These are phyloP conservation scores for Microdochium trichocladiopsis DNA, from an alignment of 2,329 filamentous ascomycete species.

Conservation along the genomic window DNA sequence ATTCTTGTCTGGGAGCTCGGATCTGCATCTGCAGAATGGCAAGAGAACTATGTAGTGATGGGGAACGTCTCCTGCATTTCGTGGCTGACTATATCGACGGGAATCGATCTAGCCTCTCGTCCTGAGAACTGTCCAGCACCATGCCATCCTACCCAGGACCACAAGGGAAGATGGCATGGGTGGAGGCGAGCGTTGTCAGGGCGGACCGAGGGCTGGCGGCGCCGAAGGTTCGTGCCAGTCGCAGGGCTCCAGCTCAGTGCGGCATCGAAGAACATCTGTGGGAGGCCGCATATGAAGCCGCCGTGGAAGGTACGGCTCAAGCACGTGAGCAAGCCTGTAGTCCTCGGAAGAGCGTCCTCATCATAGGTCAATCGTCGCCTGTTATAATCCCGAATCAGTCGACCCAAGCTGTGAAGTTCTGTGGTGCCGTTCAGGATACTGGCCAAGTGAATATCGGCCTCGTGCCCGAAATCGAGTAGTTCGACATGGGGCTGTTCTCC, in stretches of 20 bases:
- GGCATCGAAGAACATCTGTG: conserved; percentile 9
- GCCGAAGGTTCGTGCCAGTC: too few species aligned
- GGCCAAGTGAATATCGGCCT: not conserved
- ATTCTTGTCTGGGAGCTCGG: too few species aligned
- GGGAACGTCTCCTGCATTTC: not conserved
- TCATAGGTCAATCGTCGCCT: conserved; percentile 4
- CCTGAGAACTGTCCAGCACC: too few species aligned
- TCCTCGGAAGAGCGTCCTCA: conserved; percentile 6
- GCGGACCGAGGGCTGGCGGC: not conserved
- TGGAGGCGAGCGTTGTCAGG: not conserved
- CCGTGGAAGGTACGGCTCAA: conserved; percentile 6
- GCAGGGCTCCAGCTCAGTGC: conserved; percentile 7
- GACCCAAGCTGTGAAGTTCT: not conserved
- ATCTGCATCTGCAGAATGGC: too few species aligned
- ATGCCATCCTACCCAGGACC: not conserved
- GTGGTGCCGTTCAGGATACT: not conserved
- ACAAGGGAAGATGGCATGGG: not conserved
- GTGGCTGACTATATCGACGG: too few species aligned
- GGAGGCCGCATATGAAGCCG: conserved; percentile 10
- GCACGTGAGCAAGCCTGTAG: conserved; percentile 3
- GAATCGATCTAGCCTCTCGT: too few species aligned
- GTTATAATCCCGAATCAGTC: not conserved
- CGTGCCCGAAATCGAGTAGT: not conserved
- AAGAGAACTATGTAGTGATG: not conserved
- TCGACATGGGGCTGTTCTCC: too few species aligned